Percentiles rank a stretch among this genome's conserved stretches.
phyloP scores from a whole-genome alignment of 495 filamentous ascomycete species.

The Rhizodiscina lignyota region DNA sequence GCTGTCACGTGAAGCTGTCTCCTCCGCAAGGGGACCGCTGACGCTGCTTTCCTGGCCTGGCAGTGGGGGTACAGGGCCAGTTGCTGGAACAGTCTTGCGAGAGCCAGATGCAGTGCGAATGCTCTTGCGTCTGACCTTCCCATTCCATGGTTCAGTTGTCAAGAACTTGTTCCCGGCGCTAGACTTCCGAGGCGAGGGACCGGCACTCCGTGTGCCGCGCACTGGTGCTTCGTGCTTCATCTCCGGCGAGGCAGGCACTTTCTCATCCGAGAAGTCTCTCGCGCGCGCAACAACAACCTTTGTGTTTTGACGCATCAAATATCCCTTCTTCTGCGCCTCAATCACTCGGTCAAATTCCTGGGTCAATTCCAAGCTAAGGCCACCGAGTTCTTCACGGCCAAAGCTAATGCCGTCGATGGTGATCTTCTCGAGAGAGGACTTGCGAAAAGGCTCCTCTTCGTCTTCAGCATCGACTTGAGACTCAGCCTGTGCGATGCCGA shows the following conservation, averaged over 20 bases:
- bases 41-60: constrained; percentile 78
- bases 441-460: not conserved
- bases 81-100: constrained; percentile 46
- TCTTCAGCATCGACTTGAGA: constrained; percentile 27
- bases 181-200: constrained; percentile 38
- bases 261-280: constrained; percentile 27
- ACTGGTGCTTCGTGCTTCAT: not conserved
- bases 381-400: constrained; percentile 27
- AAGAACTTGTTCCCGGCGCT: constrained; percentile 45
- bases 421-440: not conserved
- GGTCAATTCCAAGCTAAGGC: constrained; percentile 68
- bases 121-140: constrained; percentile 51
- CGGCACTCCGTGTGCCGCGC: constrained; percentile 39
- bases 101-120: constrained; percentile 38
- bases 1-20: constrained; percentile 8
- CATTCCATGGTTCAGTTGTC: constrained; percentile 95
- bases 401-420: constrained; percentile 24
- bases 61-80: constrained; percentile 58
- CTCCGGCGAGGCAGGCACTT: constrained; percentile 12
- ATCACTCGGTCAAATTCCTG: constrained; percentile 91
- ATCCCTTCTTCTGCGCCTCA: constrained; percentile 44
- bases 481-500: constrained; percentile 40
- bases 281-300: constrained; percentile 85
- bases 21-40: constrained; percentile 37
- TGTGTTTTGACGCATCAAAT: constrained; percentile 96